Base-by-base conservation (phyloP, 1,284 basidiomycete genomes). In the Cryptococcus maquisensis region DNA sequence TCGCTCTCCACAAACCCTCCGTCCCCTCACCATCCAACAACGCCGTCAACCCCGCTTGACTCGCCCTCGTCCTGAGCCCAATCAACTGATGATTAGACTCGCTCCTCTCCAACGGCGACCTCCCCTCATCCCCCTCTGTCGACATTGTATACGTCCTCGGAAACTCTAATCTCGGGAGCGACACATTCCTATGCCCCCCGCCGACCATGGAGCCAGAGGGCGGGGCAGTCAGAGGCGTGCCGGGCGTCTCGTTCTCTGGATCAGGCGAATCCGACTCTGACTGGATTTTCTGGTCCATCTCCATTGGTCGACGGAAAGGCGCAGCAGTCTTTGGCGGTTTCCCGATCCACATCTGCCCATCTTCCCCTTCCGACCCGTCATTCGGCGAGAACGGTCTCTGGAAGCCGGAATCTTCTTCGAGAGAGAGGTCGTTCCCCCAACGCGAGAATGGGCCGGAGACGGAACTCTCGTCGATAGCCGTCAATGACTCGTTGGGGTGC, bases 271-370 rank as follows among this genome's bases (percentile, higher is more conserved):
- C 49, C 9, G 54, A 50, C 23, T 57, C 51, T 7, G 54, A 50
- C 7, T 47, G 42, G 4, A 56, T 45, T 23, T 67, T 62, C 36
- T 61, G 57, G 28, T 73, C 72, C 20, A 92, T 90, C 4, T 83
- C 82, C 37, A 90, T 73, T 2, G 82, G 84, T 47, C 90, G 80
- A 28, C 92, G 82, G 70, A 96, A 95, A 4, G 92, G 92, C 0
- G 87, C 90, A 2, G 86, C 67, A 0, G 66, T 69, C 46, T 66
- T 63, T 2, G 71, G 73, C 32, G 63, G 52, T 20, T 63, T 60
- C 76, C 42, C 32, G 3, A 62, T 82, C 82, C 66, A 86, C 79
- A 69, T 55, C 24, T 60, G 56, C 1, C 60, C 65, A 20, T 70
- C 68, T 76, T 79, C 56, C 78, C 71, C 60, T 79, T 72, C 71